phyloP scores from a whole-genome alignment of 2,329 filamentous ascomycete species.

The Arachnopeziza araneosa region DNA sequence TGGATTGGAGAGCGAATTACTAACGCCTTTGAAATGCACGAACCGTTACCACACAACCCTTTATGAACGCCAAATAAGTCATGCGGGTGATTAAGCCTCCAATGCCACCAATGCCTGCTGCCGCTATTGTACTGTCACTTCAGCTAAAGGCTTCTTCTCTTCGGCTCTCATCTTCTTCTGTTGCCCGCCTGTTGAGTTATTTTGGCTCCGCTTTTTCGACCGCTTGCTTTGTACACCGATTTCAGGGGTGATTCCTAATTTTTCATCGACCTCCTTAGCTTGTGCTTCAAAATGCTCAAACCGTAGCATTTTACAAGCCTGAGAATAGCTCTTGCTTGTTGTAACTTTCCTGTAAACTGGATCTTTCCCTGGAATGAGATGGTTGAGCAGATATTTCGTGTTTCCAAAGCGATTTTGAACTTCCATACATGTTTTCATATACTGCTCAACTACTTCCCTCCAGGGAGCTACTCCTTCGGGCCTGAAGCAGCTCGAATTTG shows the following conservation, averaged over 20 bases:
- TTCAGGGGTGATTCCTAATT: slow-evolving; percentile 23
- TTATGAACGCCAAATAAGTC: not conserved
- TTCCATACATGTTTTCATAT: slow-evolving; percentile 66
- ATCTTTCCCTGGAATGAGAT: slow-evolving; percentile 79
- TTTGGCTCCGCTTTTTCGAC: slow-evolving; percentile 29
- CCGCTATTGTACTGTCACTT: slow-evolving; percentile 14
- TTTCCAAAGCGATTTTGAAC: slow-evolving; percentile 86
- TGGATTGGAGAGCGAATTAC: not conserved
- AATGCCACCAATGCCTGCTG: not conserved
- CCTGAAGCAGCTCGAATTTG: slow-evolving; percentile 85
- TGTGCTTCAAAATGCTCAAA: slow-evolving; percentile 56
- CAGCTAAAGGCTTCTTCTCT: slow-evolving; percentile 18
- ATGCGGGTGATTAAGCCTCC: not conserved
- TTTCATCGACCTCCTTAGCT: slow-evolving; percentile 59
- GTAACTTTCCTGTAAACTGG: slow-evolving; percentile 57
- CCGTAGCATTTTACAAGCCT: slow-evolving; percentile 60
- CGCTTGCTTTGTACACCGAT: slow-evolving; percentile 14
- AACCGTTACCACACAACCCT: not conserved
- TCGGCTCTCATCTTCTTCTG: slow-evolving; percentile 34
- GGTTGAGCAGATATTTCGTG: slow-evolving; percentile 83
- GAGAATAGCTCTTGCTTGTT: slow-evolving; percentile 63
- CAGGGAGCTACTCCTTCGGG: slow-evolving; percentile 62
- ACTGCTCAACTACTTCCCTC: slow-evolving; percentile 71
- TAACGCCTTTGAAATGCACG: not conserved
- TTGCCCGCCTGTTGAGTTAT: slow-evolving; percentile 44